These are phyloP conservation scores for Panellus pusillus DNA, from an alignment of 768 basidiomycete species.

Conservation along the genomic window DNA sequence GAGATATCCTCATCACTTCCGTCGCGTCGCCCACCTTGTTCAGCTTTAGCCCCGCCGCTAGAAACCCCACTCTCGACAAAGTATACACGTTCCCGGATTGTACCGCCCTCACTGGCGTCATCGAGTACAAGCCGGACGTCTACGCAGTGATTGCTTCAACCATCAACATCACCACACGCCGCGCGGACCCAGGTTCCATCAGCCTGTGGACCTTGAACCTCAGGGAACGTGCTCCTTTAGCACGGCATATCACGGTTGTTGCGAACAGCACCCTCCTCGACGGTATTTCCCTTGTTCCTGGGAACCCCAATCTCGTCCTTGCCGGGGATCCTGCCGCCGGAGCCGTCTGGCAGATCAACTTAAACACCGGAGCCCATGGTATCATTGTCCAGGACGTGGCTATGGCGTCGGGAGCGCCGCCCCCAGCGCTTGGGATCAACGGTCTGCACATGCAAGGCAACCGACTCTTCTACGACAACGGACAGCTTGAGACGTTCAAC, in stretches of 20 bases:
- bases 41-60: not conserved
- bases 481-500: not conserved
- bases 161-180: not conserved
- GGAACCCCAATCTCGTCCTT: not conserved
- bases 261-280: not conserved
- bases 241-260: not conserved
- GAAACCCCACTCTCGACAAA: slow-evolving; percentile 1
- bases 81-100: slow-evolving; percentile 5
- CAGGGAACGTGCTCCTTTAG: not conserved
- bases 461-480: not conserved
- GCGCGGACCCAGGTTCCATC: not conserved
- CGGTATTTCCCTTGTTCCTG: not conserved
- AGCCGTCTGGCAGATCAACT: slow-evolving; percentile 10
- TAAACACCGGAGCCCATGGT: not conserved
- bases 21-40: slow-evolving; percentile 4
- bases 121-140: slow-evolving; percentile 4
- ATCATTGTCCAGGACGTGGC: slow-evolving; percentile 3
- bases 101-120: slow-evolving; percentile 9
- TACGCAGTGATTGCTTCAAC: slow-evolving; percentile 2
- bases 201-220: slow-evolving; percentile 10
- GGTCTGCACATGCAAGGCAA: not conserved
- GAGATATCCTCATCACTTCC: slow-evolving; percentile 8
- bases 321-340: slow-evolving; percentile 4
- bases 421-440: slow-evolving; percentile 7
- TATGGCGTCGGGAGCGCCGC: not conserved